Evolutionary conservation across 495 filamentous ascomycete genomes (phyloP), one percentile per base, ranked within the genome.

Genomic region (Xylaria palmicola): DNA sequence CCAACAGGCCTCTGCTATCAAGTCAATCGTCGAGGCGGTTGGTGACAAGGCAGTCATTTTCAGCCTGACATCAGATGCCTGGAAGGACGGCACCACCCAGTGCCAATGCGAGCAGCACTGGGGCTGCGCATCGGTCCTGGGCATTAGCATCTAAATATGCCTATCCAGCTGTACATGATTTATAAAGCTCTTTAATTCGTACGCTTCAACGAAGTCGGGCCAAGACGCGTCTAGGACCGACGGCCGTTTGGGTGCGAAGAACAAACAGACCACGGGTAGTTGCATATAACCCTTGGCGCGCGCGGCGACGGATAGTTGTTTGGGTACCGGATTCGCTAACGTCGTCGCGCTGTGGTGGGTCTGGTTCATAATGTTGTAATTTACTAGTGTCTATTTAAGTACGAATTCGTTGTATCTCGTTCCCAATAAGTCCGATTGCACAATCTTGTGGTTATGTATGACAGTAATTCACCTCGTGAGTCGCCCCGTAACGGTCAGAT

Each of bases 51-150:
- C 82, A 59, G 84, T 88, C 73, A 85, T 95, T 79, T 93, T 97
- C 85, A 89, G 86, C 50, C 95, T 81, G 77, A 76, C 77, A 65
- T 79, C 95, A 64, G 93, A 98, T 73, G 44, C 65, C 61, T 98
- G 93, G 93, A 98, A 96, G 86, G 52, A 73, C 27, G 71, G 80
- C 44, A 91, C 89, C 59, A 69, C 69, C 4, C 68, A 72, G 26
- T 90, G 85, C 75, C 74, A 77, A 54, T 91, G 93, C 62, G 93
- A 98, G 89, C 83, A 84, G 71, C 74, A 80, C 79, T 97, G 91
- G 85, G 90, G 91, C 55, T 84, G 82, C 63, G 79, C 77, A 61
- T 53, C 74, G 32, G 56, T 62, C 27, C 69, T 72, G 19, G 65
- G 65, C 49, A 72, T 72, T 56, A 68, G 39, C 65, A 13, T 66